Conservation (phyloP, 2,329 filamentous ascomycete species). For the Dothidotthia symphoricarpi region DNA sequence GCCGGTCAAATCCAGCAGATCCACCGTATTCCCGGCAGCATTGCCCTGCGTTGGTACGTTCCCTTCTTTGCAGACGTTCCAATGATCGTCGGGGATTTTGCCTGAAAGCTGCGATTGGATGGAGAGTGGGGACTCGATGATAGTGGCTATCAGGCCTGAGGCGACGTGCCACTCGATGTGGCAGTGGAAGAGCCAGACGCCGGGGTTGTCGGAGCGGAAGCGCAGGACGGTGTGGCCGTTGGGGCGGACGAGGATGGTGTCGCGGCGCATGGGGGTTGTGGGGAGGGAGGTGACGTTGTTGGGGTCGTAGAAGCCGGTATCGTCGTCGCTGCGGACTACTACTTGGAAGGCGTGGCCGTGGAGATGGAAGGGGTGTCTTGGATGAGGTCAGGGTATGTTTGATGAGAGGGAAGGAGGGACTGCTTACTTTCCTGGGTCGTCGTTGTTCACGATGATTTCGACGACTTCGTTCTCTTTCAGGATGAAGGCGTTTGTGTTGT, state of each 20-base stretch:
- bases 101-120: conserved; percentile 57
- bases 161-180: conserved; percentile 44
- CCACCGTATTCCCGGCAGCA: conserved; percentile 67
- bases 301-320: conserved; percentile 50
- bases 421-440: conserved; percentile 58
- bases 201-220: conserved; percentile 54
- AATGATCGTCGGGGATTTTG: conserved; percentile 62
- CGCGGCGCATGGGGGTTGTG: conserved; percentile 49
- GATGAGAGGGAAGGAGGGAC: conserved; percentile 52
- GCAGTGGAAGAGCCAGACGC: conserved; percentile 37
- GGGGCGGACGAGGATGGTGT: conserved; percentile 55
- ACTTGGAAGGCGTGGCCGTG: conserved; percentile 54
- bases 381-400: conserved; percentile 69
- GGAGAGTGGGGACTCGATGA: conserved; percentile 54
- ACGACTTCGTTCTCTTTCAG: conserved; percentile 66
- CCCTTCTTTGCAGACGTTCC: conserved; percentile 57
- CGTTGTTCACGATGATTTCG: conserved; percentile 74
- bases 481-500: conserved; percentile 59
- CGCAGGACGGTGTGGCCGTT: conserved; percentile 57
- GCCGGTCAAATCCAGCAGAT: conserved; percentile 57
- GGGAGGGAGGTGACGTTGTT: conserved; percentile 21
- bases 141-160: conserved; percentile 52
- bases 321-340: conserved; percentile 32
- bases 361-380: conserved; percentile 63
- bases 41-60: conserved; percentile 62